Conservation (phyloP, 768 basidiomycete species). For the Mycena vulgaris region DNA sequence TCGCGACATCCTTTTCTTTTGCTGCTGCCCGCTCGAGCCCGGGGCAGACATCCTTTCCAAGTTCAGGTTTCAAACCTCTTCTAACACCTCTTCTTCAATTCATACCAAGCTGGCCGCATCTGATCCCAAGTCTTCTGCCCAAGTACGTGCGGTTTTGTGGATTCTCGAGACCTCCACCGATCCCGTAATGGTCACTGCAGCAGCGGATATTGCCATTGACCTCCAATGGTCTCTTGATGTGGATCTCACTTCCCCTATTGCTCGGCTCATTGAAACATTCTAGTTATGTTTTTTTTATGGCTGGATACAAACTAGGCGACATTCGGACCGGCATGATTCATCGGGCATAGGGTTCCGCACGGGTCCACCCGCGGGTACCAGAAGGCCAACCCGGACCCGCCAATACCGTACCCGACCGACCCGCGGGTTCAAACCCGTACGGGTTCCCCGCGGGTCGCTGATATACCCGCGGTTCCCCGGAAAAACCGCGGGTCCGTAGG, state of each 20-base stretch:
- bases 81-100: not conserved
- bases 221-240: conserved; percentile 4
- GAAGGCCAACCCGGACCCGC: too few species aligned
- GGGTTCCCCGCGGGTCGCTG: too few species aligned
- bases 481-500: too few species aligned
- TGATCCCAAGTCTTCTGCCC: not conserved
- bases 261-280: not conserved
- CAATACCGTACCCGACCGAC: too few species aligned
- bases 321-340: not conserved
- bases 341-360: too few species aligned
- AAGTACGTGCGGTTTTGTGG: conserved; percentile 9
- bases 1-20: too few species aligned
- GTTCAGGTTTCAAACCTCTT: too few species aligned
- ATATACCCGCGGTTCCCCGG: too few species aligned
- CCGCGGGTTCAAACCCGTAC: too few species aligned
- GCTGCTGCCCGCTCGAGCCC: not conserved
- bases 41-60: not conserved
- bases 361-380: too few species aligned
- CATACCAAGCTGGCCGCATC: not conserved
- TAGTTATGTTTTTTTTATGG: not conserved
- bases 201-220: not conserved
- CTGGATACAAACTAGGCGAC: not conserved
- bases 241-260: not conserved
- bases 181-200: not conserved
- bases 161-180: too few species aligned